Evolutionary conservation across 1,284 basidiomycete species (phyloP).

Genomic region (Puccinia polysora): DNA sequence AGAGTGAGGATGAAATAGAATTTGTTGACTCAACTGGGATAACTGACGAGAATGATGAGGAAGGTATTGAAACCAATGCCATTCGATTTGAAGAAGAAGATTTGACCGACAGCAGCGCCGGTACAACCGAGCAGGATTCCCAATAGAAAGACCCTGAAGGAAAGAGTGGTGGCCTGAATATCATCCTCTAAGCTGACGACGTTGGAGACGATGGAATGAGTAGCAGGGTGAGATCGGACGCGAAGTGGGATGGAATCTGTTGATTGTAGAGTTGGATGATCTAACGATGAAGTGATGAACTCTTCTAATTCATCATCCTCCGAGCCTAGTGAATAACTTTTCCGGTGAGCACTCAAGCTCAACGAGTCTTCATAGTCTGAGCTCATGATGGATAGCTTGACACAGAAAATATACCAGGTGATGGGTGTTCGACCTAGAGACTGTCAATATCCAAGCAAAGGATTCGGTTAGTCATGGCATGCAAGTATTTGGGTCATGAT

Average conservation of each 20-base stretch:
- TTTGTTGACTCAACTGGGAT: constrained; percentile 12
- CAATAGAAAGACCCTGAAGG: constrained; percentile 57
- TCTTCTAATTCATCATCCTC: background rate
- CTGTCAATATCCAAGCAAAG: too few species aligned
- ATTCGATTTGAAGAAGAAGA: constrained; percentile 47
- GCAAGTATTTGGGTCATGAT: too few species aligned
- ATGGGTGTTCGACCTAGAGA: too few species aligned
- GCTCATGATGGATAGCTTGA: too few species aligned
- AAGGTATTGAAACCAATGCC: constrained; percentile 19
- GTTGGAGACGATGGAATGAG: constrained; percentile 28
- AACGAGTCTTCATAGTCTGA: too few species aligned
- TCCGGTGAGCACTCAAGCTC: background rate
- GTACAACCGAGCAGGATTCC: constrained; percentile 58
- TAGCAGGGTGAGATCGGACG: background rate
- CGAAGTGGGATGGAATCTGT: constrained; percentile 25
- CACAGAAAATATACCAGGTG: too few species aligned
- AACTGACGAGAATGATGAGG: constrained; percentile 20
- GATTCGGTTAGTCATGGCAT: too few species aligned
- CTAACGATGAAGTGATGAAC: background rate
- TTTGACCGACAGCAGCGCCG: constrained; percentile 56
- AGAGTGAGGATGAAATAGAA: background rate
- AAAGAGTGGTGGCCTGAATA: constrained; percentile 53
- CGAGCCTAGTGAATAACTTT: background rate
- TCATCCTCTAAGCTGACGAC: constrained; percentile 37
- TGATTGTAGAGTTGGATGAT: background rate